phyloP scores from a whole-genome alignment of 2,329 filamentous ascomycete species.

The Phialophora chinensis region DNA sequence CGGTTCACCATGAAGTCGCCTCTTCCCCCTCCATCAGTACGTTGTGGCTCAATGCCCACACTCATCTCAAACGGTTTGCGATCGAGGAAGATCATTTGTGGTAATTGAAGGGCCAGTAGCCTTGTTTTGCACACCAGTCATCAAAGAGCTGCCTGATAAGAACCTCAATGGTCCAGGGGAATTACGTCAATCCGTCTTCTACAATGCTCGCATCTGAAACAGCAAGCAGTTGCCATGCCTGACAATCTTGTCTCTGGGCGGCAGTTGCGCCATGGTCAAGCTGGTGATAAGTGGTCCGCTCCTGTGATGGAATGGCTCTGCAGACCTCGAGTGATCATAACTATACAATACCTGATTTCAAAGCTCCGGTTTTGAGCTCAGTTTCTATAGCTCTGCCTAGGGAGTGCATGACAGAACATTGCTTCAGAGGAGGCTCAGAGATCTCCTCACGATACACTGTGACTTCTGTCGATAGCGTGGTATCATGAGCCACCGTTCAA shows the following conservation, averaged over 20 bases:
- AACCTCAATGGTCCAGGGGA: not conserved
- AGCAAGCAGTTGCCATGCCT: slow-evolving; percentile 2
- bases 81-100: slow-evolving; percentile 13
- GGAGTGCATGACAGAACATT: not conserved
- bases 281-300: slow-evolving; percentile 3
- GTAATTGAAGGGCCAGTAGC: slow-evolving; percentile 7
- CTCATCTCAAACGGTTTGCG: slow-evolving; percentile 12
- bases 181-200: slow-evolving; percentile 1
- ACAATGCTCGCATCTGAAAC: slow-evolving; percentile 11
- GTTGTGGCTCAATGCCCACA: not conserved
- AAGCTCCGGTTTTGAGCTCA: not conserved
- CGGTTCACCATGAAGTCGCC: not conserved
- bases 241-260: not conserved
- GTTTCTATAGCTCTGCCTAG: not conserved
- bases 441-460: not conserved
- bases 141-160: not conserved
- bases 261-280: not conserved
- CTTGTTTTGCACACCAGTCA: not conserved
- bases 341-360: not conserved
- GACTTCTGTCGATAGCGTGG: not conserved
- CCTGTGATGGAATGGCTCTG: slow-evolving; percentile 6
- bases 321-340: not conserved
- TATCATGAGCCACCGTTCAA: not conserved
- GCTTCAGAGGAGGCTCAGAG: not conserved
- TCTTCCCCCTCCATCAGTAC: not conserved